Base-by-base conservation (phyloP, 768 basidiomycete species). In the Serendipita sp. region DNA sequence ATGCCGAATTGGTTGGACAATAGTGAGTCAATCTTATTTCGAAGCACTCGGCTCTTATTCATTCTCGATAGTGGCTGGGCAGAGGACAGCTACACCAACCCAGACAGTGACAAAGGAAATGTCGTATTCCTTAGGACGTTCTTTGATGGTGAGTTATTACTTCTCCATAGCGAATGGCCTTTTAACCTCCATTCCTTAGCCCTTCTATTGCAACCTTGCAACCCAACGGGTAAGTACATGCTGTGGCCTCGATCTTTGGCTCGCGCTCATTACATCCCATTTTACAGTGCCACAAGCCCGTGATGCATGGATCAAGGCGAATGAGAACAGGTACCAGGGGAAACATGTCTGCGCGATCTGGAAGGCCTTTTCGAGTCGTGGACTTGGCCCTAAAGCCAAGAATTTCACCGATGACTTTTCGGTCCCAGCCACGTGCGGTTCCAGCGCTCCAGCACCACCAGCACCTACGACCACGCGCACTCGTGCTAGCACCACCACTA, bases 341-440 rank as follows among this genome's bases (percentile, higher is more conserved):
- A 38, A 60, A 60, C 56, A 38, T 31, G n/a, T 31, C n/a, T 38
- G 34, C 56, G 34, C 9, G 13, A 20, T 60, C 9, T 30, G 13
- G 13, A 60, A 30, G 20, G 56, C 56, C 9, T 60, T 60, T 20
- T 20, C 56, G 9, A 24, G 20, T 20, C 9, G 56, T 7, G 56
- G 34, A 13, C 56, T 48, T 17, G 45, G 45, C 9, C 20, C 45
- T 28, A 48, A 48, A 28, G 45, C 45, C n/a, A n/a, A 48, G 9
- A 28, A 67, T 66, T 69, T 69, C 65, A 65, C 62, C n/a, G 72
- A 76, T 63, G 71, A 72, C 64, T 42, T 22, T 4, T 65, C 68
- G 2, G 63, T 74, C 2, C 72, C 73, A 50, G n/a, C 67, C 5
- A 71, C 65, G 13, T 74, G 74, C 67, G 51, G 50, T 11, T n/a